Evolutionary conservation across 768 basidiomycete genomes (phyloP).

Genomic region (Auriculariales sp.): DNA sequence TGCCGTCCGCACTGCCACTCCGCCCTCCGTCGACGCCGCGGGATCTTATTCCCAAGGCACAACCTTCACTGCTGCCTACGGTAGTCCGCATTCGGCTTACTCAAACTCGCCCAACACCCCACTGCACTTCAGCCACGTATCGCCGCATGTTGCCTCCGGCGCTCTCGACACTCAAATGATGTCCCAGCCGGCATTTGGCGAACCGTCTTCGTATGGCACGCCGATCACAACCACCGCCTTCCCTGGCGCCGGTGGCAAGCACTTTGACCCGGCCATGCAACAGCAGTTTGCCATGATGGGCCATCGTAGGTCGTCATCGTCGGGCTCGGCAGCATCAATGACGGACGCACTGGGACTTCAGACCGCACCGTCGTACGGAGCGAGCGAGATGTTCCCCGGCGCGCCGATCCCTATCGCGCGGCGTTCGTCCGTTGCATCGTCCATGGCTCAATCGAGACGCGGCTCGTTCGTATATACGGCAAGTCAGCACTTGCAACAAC

Average conservation of each 20-base stretch:
- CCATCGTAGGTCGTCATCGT: background rate
- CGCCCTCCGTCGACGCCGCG: too few species aligned
- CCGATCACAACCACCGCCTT: background rate
- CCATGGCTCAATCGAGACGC: too few species aligned
- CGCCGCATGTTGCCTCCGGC: background rate
- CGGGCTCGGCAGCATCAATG: background rate
- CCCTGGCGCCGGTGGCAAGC: background rate
- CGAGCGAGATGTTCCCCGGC: too few species aligned
- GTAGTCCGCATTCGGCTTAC: background rate
- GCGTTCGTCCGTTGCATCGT: background rate
- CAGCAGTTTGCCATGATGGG: background rate
- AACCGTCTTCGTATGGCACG: background rate
- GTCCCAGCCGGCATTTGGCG: background rate
- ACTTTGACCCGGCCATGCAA: background rate
- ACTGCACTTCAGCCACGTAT: background rate
- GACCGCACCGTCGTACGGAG: too few species aligned
- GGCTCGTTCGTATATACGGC: background rate
- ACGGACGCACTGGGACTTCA: background rate
- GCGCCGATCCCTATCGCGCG: background rate
- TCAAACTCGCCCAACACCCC: background rate
- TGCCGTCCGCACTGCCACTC: too few species aligned
- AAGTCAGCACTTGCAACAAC: too few species aligned
- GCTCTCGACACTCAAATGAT: background rate
- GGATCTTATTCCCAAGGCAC: too few species aligned
- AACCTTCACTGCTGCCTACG: too few species aligned